Evolutionary conservation across 352 stramenopile species (phyloP).

Genomic region (Phytophthora vignae): DNA sequence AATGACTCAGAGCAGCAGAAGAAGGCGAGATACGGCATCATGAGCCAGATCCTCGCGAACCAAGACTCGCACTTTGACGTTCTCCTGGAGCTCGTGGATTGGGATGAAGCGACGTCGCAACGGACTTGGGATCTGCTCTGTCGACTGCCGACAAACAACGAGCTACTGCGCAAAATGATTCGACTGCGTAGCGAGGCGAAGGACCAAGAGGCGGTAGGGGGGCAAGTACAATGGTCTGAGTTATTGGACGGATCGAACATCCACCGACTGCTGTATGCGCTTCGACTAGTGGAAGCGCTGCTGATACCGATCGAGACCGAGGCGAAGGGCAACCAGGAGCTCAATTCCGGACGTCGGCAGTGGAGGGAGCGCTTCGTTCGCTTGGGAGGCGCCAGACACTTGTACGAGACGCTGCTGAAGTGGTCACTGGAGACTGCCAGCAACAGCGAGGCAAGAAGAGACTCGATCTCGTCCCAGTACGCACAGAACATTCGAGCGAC

Average conservation of each 20-base stretch:
- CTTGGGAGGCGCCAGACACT: constrained; percentile 56
- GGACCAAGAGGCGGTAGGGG: constrained; percentile 9
- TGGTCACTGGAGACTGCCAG: constrained; percentile 21
- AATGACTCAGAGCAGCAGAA: constrained; percentile 8
- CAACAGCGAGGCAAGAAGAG: background rate
- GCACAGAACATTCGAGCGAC: constrained; percentile 47
- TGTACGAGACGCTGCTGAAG: constrained; percentile 50
- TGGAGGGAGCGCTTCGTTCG: constrained; percentile 85
- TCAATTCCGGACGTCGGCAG: constrained; percentile 62
- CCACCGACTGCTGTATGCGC: constrained; percentile 68
- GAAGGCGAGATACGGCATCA: constrained; percentile 40
- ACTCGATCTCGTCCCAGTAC: constrained; percentile 35
- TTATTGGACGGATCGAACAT: constrained; percentile 57
- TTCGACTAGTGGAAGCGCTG: constrained; percentile 76
- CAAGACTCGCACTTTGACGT: constrained; percentile 58
- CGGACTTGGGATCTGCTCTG: constrained; percentile 82
- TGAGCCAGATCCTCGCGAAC: constrained; percentile 72
- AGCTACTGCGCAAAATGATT: constrained; percentile 73
- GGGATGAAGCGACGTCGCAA: constrained; percentile 55
- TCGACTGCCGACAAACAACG: constrained; percentile 72
- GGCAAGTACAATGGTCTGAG: constrained; percentile 48
- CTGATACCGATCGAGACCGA: constrained; percentile 52
- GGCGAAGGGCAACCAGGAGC: constrained; percentile 6
- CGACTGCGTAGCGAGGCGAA: constrained; percentile 40
- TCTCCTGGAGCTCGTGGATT: constrained; percentile 70